These are phyloP conservation scores for Venturia aucupariae DNA, from an alignment of 2,329 filamentous ascomycete genomes.

Conservation along the genomic window DNA sequence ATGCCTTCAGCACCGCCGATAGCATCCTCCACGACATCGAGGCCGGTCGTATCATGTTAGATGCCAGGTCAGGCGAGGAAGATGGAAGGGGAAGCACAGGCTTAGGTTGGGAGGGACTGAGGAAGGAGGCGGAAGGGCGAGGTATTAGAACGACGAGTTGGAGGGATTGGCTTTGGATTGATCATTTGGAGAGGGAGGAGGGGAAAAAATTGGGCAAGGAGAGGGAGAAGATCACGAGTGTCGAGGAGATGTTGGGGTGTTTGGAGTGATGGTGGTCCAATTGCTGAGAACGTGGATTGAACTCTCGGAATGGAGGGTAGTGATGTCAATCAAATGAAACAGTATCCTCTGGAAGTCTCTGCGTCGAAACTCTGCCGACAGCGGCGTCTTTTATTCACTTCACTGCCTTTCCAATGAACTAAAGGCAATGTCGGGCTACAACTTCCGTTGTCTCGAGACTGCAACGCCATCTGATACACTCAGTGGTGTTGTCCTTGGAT, in stretches of 20 bases:
- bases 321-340: too few relatives aligned
- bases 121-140: conserved; percentile 45
- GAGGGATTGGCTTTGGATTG: conserved; percentile 80
- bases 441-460: too few relatives aligned
- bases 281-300: neutral
- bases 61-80: conserved; percentile 26
- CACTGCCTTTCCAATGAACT: too few relatives aligned
- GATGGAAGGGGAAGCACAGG: conserved; percentile 34
- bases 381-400: too few relatives aligned
- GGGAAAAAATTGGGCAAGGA: conserved; percentile 64
- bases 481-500: too few relatives aligned
- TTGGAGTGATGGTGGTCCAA: conserved; percentile 23
- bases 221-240: conserved; percentile 56
- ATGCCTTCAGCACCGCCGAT: conserved; percentile 85
- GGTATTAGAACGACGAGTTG: conserved; percentile 62
- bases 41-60: conserved; percentile 38
- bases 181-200: conserved; percentile 61
- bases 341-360: too few relatives aligned
- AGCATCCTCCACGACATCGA: conserved; percentile 73
- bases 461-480: too few relatives aligned
- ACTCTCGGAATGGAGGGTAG: too few relatives aligned
- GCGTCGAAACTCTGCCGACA: too few relatives aligned
- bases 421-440: too few relatives aligned
- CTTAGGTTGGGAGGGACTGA: conserved; percentile 70
- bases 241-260: conserved; percentile 49